phyloP scores from a whole-genome alignment of 1,284 basidiomycete genomes.

The Sutorius eximius region DNA sequence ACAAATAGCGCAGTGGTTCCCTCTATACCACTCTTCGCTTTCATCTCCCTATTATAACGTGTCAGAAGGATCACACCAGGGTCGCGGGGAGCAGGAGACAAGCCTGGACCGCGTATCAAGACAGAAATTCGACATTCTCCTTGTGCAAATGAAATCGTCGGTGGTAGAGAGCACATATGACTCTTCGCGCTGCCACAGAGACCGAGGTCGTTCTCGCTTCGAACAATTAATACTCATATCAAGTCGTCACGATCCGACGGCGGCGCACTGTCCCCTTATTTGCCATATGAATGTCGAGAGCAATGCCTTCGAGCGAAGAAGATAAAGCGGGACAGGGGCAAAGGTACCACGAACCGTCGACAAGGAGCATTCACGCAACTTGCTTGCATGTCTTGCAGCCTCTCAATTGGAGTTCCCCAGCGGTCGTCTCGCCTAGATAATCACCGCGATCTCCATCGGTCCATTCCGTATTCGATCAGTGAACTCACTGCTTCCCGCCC shows the following conservation, averaged over 20 bases:
- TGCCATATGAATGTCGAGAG: constrained; percentile 11
- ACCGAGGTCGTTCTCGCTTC: constrained; percentile 6
- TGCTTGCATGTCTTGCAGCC: neutral
- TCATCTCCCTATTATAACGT: neutral
- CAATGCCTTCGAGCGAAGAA: constrained; percentile 4
- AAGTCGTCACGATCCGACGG: constrained; percentile 6
- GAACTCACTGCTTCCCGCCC: constrained; percentile 1
- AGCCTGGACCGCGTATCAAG: constrained; percentile 3
- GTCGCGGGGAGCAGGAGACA: constrained; percentile 14
- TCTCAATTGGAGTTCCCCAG: neutral
- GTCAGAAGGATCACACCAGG: neutral
- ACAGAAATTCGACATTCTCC: constrained; percentile 10
- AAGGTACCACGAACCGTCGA: constrained; percentile 2
- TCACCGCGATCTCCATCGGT: constrained; percentile 25
- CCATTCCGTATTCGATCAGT: constrained; percentile 22
- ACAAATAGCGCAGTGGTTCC: neutral
- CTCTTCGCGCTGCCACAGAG: constrained; percentile 4
- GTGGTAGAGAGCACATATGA: constrained; percentile 8
- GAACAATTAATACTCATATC: constrained; percentile 6
- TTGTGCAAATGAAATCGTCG: constrained; percentile 13
- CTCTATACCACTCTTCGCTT: neutral
- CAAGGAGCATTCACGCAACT: neutral
- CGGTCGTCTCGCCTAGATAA: constrained; percentile 16
- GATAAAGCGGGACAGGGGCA: constrained; percentile 11
- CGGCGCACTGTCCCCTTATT: constrained; percentile 4